These are phyloP conservation scores for Fraxinus albicans DNA, from an alignment of 305 asterid species.

Conservation along the genomic window DNA sequence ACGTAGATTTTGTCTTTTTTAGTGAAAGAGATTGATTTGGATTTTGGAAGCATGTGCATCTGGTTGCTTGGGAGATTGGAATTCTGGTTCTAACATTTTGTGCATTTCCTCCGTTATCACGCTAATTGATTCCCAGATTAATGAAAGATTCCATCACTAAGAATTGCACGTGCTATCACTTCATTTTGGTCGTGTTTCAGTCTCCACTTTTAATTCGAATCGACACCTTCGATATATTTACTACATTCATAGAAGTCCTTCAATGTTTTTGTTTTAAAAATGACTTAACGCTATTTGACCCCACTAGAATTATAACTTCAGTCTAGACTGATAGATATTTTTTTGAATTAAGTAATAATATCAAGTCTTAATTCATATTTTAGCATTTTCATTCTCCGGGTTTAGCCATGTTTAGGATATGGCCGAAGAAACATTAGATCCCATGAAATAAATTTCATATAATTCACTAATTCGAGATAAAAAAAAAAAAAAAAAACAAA, in stretches of 20 bases:
- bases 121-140: neutral
- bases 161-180: neutral
- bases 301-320: too few relatives aligned
- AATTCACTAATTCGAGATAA: too few relatives aligned
- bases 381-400: too few relatives aligned
- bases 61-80: conserved; percentile 16
- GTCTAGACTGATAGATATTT: too few relatives aligned
- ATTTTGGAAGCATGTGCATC: neutral
- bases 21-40: neutral
- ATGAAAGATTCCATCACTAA: neutral
- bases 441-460: too few relatives aligned
- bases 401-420: too few relatives aligned
- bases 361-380: too few relatives aligned
- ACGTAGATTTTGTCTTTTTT: neutral
- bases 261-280: neutral
- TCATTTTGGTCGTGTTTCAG: neutral
- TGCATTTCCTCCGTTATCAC: neutral
- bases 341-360: too few relatives aligned
- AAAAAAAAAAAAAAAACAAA: too few relatives aligned
- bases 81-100: conserved; percentile 7
- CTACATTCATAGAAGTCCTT: neutral
- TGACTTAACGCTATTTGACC: too few relatives aligned
- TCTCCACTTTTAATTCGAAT: neutral
- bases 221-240: neutral
- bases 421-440: too few relatives aligned